Evolutionary conservation across 257 asterid species (phyloP), one percentile per base, ranked within the genome.

Genomic region (Fraxinus pennsylvanica): DNA sequence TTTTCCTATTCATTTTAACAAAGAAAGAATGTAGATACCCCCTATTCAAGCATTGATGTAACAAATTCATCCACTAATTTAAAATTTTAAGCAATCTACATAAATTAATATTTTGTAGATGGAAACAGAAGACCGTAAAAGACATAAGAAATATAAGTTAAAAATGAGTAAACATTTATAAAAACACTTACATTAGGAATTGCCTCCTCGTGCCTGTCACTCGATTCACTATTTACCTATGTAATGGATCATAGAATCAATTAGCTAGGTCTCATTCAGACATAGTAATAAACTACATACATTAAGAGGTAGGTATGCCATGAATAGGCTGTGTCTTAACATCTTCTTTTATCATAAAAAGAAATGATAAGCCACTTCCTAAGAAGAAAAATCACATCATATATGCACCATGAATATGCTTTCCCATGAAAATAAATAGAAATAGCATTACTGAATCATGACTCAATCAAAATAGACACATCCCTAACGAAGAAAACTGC

Each of bases 171-270:
- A 19, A 19, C 10, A 54, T 54, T 19, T 52, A 52, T 19, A 6
- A 19, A 2, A 52, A 19, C 15, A 65, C 80, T 84, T 87, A 92
- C 99, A 83, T 84, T 69, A 52, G 77, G 75, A 76, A 33, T 75
- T 33, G 83, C 80, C 76, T 73, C 92, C 36, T 79, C 87, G 78
- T 15, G 82, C 79, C 72, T 82, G 35, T 83, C 86, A 72, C 77
- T 82, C 67, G 47, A 63, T 43, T 78, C 94, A 75, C 82, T 84
- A 72, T 80, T 79, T 66, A 77, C 78, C 82, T 85, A 97, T 91
- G 98, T 57, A 1, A 69, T 59, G 35, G 59, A 21, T 17, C 12
- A 21, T 14, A 25, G 8, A 35, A 19, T 71, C 3, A 9, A 32
- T 9, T 36, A 73, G 67, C 27, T 25, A 25, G 27, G 15, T 21